phyloP scores from a whole-genome alignment of 2,329 filamentous ascomycete species.

The Malbranchea zuffiana region DNA sequence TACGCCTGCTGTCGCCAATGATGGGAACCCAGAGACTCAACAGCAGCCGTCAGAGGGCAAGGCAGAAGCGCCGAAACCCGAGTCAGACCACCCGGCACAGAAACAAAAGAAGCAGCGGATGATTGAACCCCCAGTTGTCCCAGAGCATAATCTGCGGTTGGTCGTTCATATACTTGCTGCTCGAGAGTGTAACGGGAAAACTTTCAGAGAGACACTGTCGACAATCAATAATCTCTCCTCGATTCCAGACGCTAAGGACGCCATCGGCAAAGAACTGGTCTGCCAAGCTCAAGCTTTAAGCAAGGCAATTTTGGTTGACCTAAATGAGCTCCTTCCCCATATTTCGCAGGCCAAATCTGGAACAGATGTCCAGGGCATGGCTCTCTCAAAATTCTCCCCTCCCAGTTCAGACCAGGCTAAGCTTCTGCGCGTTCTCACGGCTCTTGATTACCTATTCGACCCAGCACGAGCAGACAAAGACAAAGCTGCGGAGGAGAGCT shows the following conservation, averaged over 20 bases:
- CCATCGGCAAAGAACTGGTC: conserved; percentile 89
- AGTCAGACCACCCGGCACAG: no score
- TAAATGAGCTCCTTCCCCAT: conserved; percentile 73
- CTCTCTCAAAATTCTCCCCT: conserved; percentile 89
- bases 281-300: conserved; percentile 75
- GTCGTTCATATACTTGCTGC: conserved; percentile 97
- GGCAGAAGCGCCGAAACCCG: conserved; percentile 32
- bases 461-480: conserved; percentile 53
- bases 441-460: conserved; percentile 90
- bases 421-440: conserved; percentile 79
- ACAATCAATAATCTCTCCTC: conserved; percentile 97
- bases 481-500: conserved; percentile 42
- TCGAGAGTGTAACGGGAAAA: conserved; percentile 92
- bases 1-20: conserved; percentile 18
- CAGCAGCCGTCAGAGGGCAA: conserved; percentile 32
- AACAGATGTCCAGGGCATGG: conserved; percentile 90
- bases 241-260: conserved; percentile 76
- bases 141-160: conserved; percentile 76
- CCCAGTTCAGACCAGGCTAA: conserved; percentile 96
- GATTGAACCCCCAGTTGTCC: conserved; percentile 72
- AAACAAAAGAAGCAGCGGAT: conserved; percentile 51
- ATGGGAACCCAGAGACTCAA: conserved; percentile 33
- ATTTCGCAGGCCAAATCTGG: conserved; percentile 78
- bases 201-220: conserved; percentile 92
- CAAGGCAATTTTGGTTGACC: conserved; percentile 70